Conservation (phyloP, 1,284 basidiomycete species). For the Rhodotorula mucilaginosa region DNA sequence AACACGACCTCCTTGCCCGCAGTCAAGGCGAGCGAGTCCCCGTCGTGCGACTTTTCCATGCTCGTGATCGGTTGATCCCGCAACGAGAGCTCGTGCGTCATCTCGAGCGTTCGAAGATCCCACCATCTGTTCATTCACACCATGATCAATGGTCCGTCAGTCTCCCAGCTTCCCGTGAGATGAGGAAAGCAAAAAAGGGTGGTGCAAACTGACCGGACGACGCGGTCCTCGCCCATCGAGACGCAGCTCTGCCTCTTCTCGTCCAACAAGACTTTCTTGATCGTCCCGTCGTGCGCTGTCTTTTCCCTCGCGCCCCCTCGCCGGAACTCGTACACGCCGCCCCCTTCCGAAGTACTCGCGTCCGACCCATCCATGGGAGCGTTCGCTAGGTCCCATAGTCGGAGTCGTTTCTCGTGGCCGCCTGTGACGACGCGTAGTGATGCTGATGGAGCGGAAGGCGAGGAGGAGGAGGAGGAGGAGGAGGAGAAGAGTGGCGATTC, state of each 20-base stretch:
- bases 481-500: slow-evolving; percentile 43
- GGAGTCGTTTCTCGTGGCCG: slow-evolving; percentile 95
- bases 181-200: not conserved
- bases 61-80: slow-evolving; percentile 70
- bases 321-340: slow-evolving; percentile 27
- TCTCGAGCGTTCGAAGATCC: slow-evolving; percentile 77
- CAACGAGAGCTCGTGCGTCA: slow-evolving; percentile 71
- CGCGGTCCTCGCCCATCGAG: slow-evolving; percentile 85
- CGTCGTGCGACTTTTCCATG: slow-evolving; percentile 85
- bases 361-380: slow-evolving; percentile 53
- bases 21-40: slow-evolving; percentile 81
- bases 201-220: slow-evolving; percentile 66
- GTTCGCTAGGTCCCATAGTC: slow-evolving; percentile 81
- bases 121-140: slow-evolving; percentile 69
- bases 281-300: slow-evolving; percentile 71
- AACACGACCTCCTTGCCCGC: slow-evolving; percentile 90
- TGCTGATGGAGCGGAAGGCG: not conserved
- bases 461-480: not conserved
- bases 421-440: slow-evolving; percentile 71
- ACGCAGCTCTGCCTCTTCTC: slow-evolving; percentile 75
- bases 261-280: slow-evolving; percentile 92
- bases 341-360: slow-evolving; percentile 7
- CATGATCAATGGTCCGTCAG: slow-evolving; percentile 3
- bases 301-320: slow-evolving; percentile 1
- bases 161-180: not conserved